Percentiles rank a stretch among this genome's conserved stretches.
Evolutionary conservation across 371 early-diverging fungal genomes (phyloP).

Genomic region (Phascolomyces articulosus): DNA sequence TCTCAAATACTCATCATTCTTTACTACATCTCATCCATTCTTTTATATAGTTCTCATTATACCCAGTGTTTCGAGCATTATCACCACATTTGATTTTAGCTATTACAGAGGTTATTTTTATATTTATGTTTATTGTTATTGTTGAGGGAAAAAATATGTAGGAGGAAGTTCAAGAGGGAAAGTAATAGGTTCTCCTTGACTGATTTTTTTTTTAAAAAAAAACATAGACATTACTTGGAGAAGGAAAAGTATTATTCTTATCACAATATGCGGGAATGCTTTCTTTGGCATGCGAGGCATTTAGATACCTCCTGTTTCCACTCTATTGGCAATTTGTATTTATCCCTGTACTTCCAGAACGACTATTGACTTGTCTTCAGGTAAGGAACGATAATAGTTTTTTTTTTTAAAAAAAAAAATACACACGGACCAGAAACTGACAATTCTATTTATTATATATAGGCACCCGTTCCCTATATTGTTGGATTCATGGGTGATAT

Average conservation of each 20-base stretch:
- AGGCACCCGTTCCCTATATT: slow-evolving; percentile 83
- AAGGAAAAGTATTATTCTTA: slow-evolving; percentile 77
- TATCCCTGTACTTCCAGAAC: slow-evolving; percentile 77
- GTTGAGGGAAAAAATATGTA: no score
- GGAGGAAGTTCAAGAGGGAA: no score
- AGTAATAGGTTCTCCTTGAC: no score
- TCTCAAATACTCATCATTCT: no score
- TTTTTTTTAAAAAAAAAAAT: no score
- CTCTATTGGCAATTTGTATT: slow-evolving; percentile 83
- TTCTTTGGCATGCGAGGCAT: slow-evolving; percentile 70
- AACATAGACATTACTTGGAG: slow-evolving; percentile 63
- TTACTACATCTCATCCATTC: no score
- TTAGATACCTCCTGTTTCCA: slow-evolving; percentile 75
- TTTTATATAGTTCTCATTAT: slow-evolving; percentile 72
- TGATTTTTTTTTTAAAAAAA: not conserved
- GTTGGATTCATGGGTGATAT: slow-evolving; percentile 70
- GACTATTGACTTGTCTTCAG: slow-evolving; percentile 75
- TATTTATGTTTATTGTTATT: no score
- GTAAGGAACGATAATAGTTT: no score
- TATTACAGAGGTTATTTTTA: slow-evolving; percentile 70
- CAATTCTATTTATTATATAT: no score
- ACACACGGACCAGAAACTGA: no score
- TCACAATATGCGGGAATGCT: slow-evolving; percentile 76
- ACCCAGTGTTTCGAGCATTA: slow-evolving; percentile 74
- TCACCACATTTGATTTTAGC: slow-evolving; percentile 74